phyloP scores from a whole-genome alignment of 2,329 filamentous ascomycete genomes.

The Alternaria burnsii region DNA sequence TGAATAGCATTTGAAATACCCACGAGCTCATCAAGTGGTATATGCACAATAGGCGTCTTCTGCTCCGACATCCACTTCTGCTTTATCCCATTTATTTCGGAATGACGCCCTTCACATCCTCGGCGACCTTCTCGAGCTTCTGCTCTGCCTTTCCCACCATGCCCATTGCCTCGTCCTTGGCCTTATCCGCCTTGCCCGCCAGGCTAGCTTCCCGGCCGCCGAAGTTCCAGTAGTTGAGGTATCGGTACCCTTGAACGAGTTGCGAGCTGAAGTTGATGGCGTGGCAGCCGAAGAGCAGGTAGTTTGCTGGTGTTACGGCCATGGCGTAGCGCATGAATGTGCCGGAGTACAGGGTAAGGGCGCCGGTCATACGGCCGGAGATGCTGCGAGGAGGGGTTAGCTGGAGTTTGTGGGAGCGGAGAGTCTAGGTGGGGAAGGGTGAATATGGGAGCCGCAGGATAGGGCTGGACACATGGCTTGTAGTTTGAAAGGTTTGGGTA shows the following conservation, averaged over 20 bases:
- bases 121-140: constrained; percentile 14
- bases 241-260: constrained; percentile 68
- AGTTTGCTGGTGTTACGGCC: constrained; percentile 70
- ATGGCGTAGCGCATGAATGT: constrained; percentile 74
- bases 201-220: constrained; percentile 55
- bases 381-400: constrained; percentile 57
- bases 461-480: not conserved
- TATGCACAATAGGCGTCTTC: not conserved
- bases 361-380: constrained; percentile 70
- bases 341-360: constrained; percentile 67
- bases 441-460: not conserved
- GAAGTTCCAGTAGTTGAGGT: constrained; percentile 66
- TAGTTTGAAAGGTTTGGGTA: not conserved
- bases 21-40: not conserved
- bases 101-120: constrained; percentile 20
- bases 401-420: not conserved
- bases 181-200: constrained; percentile 47
- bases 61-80: not conserved
- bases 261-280: constrained; percentile 71
- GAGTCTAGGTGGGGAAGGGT: not conserved
- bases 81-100: constrained; percentile 16
- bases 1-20: not conserved
- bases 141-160: constrained; percentile 12
- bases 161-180: constrained; percentile 14
- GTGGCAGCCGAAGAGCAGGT: constrained; percentile 74